Base-by-base conservation (phyloP, 2,329 filamentous ascomycete species). In the Orbilia javanica region DNA sequence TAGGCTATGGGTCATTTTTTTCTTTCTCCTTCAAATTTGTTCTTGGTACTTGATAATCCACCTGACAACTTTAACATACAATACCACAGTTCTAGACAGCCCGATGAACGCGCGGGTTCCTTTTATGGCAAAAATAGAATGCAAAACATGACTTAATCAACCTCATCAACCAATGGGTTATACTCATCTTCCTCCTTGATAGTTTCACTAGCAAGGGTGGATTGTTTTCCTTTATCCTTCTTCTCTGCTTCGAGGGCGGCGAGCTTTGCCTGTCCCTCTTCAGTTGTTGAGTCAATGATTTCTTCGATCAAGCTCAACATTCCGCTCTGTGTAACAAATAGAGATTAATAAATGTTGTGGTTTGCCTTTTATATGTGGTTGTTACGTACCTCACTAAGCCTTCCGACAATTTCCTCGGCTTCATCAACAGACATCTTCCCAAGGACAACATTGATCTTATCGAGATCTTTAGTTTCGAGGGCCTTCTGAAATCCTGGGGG, bases 261-360 rank as follows among this genome's bases (percentile, higher is more conserved):
- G 81, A 95, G 87, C 83, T 90, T 90, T 83, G 90, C 89, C 86
- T 91, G 88, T 2, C 94, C 94, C 83, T 96, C 91, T 83, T 94
- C 91, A 1, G 95, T 97, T 53, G 94, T 99, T 0, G 94, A 93
- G 85, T 99, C 96, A 81, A 99, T 96, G 64, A 99, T 93, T 62
- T 96, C 91, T 83, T 97, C 91, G 84, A 98, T 94, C 63, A 99
- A 84, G 83, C 93, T 97, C 80, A 99, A 85, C 87, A 97, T 95
- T 42, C 93, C 93, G 15, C 93, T 93, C 85, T 91, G 79, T 65
- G 62, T 31, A 27, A 22, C 42, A 42, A 29, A 29, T n/a, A 63
- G 20, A 29, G n/a, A 20, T 42, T 50, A 36, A 48, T 52, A 69
- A 60, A 36, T 48, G 60, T 83, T 31, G 15, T 5, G 10, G 20